Evolutionary conservation across 306 rosid genomes (phyloP).

Genomic region (Prunus kanzakura): DNA sequence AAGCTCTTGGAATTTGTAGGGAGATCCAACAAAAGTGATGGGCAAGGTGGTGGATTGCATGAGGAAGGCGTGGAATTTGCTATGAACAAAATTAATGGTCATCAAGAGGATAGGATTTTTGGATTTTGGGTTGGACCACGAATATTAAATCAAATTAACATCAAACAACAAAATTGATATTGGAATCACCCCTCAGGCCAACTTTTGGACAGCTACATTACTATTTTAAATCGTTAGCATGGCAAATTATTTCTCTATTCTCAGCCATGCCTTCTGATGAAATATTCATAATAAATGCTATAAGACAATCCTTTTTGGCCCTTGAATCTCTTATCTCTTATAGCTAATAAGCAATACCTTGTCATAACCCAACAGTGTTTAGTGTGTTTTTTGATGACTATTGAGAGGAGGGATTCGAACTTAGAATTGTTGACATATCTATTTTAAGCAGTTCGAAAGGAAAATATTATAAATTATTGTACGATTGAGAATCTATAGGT

Average conservation of each 20-base stretch:
- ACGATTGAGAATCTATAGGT: too few relatives aligned
- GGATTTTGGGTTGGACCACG: too few relatives aligned
- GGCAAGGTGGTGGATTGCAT: neutral
- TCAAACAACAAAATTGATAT: neutral
- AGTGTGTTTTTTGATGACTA: too few relatives aligned
- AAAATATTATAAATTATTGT: too few relatives aligned
- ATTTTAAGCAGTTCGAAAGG: too few relatives aligned
- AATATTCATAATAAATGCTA: neutral
- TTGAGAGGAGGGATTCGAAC: too few relatives aligned
- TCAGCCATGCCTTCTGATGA: neutral
- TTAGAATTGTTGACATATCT: too few relatives aligned
- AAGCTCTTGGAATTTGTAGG: too few relatives aligned
- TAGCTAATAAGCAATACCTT: neutral
- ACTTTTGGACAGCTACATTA: neutral
- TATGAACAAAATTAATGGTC: neutral
- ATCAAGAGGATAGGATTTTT: neutral
- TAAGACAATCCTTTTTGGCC: neutral
- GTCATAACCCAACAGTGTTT: neutral
- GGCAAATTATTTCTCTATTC: neutral
- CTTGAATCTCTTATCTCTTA: neutral
- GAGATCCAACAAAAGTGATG: too few relatives aligned
- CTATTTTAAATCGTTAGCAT: neutral
- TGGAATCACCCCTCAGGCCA: neutral
- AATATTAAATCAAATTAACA: too few relatives aligned
- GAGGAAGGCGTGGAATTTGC: neutral